A percentile compares a stretch with the other conserved stretches of the same genome.
phyloP scores from a whole-genome alignment of 192 early-diverging fungal genomes.

The Backusella mclennaniae region DNA sequence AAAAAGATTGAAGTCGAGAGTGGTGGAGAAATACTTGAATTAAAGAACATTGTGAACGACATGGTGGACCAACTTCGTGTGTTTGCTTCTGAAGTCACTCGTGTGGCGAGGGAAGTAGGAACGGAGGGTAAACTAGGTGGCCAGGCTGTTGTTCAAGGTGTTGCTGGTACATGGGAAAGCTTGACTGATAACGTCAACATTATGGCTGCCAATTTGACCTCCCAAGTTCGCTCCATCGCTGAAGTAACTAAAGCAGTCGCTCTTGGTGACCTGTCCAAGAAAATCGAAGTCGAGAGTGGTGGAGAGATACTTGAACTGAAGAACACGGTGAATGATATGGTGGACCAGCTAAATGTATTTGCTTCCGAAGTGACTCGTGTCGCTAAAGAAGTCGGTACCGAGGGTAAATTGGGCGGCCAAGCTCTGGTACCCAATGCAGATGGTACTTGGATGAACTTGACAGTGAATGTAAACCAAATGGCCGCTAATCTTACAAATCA shows the following conservation, averaged over 20 bases:
- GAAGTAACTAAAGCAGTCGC: conserved; percentile 69
- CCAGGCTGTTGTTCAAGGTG: conserved; percentile 48
- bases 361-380: conserved; percentile 63
- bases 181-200: conserved; percentile 65
- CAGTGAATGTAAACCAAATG: conserved; percentile 63
- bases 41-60: conserved; percentile 67
- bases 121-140: conserved; percentile 55
- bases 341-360: conserved; percentile 56
- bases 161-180: conserved; percentile 63
- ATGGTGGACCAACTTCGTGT: conserved; percentile 66
- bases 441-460: conserved; percentile 60
- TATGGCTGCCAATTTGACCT: conserved; percentile 71
- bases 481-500: conserved; percentile 55
- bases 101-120: conserved; percentile 51
- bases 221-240: conserved; percentile 81
- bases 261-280: conserved; percentile 48
- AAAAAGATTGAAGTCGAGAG: conserved; percentile 62
- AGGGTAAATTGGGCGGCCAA: conserved; percentile 76
- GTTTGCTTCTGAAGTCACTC: conserved; percentile 58
- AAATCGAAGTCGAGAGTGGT: conserved; percentile 47
- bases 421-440: conserved; percentile 45
- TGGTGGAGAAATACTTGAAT: conserved; percentile 65
- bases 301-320: conserved; percentile 61
- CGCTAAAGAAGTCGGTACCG: conserved; percentile 62
- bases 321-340: conserved; percentile 62